A percentile compares a stretch with the other conserved stretches of the same genome.
These are phyloP conservation scores for Aureobasidium sp. DNA, from an alignment of 2,329 filamentous ascomycete genomes.

Conservation along the genomic window DNA sequence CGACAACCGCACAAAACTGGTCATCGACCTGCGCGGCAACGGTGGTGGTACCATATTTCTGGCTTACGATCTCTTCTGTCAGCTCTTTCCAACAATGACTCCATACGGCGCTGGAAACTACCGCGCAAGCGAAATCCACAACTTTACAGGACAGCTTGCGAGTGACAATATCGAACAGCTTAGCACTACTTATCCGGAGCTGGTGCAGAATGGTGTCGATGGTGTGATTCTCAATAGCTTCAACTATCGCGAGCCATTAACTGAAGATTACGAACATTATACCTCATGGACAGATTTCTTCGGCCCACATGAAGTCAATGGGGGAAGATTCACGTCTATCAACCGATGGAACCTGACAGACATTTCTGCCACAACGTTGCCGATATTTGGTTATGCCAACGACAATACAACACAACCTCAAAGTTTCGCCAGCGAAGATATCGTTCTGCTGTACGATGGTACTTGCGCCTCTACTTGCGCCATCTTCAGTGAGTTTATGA, in stretches of 20 bases:
- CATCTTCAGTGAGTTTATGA: constrained; percentile 36
- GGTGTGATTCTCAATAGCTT: constrained; percentile 23
- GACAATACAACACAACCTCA: constrained; percentile 29
- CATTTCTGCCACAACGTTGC: background rate
- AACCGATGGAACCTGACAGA: constrained; percentile 30
- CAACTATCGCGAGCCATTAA: constrained; percentile 28
- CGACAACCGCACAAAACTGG: constrained; percentile 51
- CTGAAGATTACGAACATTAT: constrained; percentile 26
- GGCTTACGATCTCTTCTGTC: constrained; percentile 43
- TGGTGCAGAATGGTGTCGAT: background rate
- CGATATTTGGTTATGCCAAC: constrained; percentile 24
- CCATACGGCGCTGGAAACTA: constrained; percentile 43
- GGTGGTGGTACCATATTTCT: constrained; percentile 46
- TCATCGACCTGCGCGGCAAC: constrained; percentile 59
- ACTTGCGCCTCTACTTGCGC: constrained; percentile 38
- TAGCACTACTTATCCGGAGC: background rate
- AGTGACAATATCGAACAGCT: background rate
- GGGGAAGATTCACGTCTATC: constrained; percentile 29
- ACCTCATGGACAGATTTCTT: constrained; percentile 32
- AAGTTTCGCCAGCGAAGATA: constrained; percentile 32
- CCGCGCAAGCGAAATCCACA: constrained; percentile 37
- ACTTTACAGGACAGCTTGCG: constrained; percentile 30
- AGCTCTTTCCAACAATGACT: constrained; percentile 45
- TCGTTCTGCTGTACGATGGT: constrained; percentile 38
- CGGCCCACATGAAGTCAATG: constrained; percentile 25